Base-by-base conservation (phyloP, 441 rosid species). In the Monsonia emarginata region DNA sequence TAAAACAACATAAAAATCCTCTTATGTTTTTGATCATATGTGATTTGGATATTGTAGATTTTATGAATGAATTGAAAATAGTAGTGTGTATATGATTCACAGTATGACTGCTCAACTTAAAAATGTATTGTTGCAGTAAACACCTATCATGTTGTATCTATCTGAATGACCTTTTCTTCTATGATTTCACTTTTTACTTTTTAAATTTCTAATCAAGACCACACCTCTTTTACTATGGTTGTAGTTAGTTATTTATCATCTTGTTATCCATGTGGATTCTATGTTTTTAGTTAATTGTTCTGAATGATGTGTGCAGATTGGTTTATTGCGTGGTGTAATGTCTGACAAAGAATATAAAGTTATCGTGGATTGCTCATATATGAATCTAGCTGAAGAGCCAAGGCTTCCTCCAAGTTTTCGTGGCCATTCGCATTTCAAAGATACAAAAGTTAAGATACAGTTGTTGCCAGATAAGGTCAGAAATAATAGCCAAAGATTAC, bases 391-490 rank as follows among this genome's bases (percentile, higher is more conserved):
- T 79, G 99, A 95, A 83, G 88, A 76, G 72, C 96, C 99, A 66
- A 88, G 73, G 71, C 90, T 89, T 69, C 99, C 97, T 71, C 95
- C 95, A 73, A 87, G 85, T 76, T 95, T 95, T 73, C 99, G 98
- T 69, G 95, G 87, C 50, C 56, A 85, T 84, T 77, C 83, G 75
- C 87, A 70, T 74, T 79, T 93, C 62, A 79, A 81, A 75, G 95
- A 86, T 76, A 80, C 95, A 68, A 79, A 81, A 75, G 95, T 85
- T 76, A 80, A 92, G 66, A 85, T 91, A 88, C 82, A 83, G 64
- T 74, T 84, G 68, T 82, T 91, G 77, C 98, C 79, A 19, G 99
- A 89, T 81, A 88, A 86, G 80, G 98, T 95, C 70, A 91, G 85
- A 79, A 69, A 82, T 81, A 95, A 95, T 75, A 81, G 97, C 82